Conservation (phyloP, 345 rosid genomes). For the Firmiana major region DNA sequence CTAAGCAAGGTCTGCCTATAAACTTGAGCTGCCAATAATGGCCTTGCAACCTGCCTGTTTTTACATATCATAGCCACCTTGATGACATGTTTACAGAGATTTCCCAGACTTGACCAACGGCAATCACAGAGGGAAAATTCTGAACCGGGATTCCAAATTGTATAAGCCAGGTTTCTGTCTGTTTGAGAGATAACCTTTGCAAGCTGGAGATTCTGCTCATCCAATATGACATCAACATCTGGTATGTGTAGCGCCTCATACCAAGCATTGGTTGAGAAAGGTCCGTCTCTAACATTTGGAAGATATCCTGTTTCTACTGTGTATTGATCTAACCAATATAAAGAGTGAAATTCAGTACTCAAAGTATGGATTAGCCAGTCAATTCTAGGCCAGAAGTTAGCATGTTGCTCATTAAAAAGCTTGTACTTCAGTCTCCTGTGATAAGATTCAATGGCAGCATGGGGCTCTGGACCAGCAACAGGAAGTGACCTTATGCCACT, state of each 20-base stretch:
- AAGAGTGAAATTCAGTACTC: slow-evolving; percentile 48
- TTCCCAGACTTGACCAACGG: slow-evolving; percentile 39
- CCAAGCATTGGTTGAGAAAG: slow-evolving; percentile 44
- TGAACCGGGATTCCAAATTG: slow-evolving; percentile 53
- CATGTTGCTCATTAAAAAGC: slow-evolving; percentile 33
- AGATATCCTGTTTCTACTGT: slow-evolving; percentile 39
- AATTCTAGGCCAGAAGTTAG: slow-evolving; percentile 33
- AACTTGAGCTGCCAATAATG: slow-evolving; percentile 37
- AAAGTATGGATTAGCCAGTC: slow-evolving; percentile 49
- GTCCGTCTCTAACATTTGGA: slow-evolving; percentile 31
- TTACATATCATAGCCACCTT: slow-evolving; percentile 48
- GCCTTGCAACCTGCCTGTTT: slow-evolving; percentile 45
- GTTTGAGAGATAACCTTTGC: slow-evolving; percentile 48
- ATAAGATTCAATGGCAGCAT: slow-evolving; percentile 52
- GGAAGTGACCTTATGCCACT: slow-evolving; percentile 39
- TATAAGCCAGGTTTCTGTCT: slow-evolving; percentile 35
- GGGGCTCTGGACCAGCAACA: slow-evolving; percentile 37
- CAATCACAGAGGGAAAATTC: slow-evolving; percentile 54
- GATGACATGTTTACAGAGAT: slow-evolving; percentile 48
- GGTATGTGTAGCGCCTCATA: slow-evolving; percentile 38
- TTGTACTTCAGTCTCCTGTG: slow-evolving; percentile 40
- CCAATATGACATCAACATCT: slow-evolving; percentile 36
- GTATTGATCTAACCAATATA: slow-evolving; percentile 44
- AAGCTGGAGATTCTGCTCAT: slow-evolving; percentile 43
- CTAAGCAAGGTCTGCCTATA: slow-evolving; percentile 42